Conservation (phyloP, 768 basidiomycete genomes). For the Panellus pusillus region DNA sequence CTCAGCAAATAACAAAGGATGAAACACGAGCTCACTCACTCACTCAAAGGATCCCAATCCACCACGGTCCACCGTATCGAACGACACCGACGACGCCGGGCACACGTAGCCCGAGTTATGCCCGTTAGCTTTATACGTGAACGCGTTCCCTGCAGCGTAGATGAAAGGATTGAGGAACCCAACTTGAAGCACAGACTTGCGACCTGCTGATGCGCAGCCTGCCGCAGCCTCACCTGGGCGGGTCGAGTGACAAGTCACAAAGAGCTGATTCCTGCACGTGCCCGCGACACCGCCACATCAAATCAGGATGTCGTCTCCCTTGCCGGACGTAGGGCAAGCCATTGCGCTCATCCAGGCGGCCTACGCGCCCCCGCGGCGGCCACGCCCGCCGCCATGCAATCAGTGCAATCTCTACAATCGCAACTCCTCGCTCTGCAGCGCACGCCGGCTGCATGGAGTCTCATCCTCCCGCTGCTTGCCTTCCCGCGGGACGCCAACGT, state of each 20-base stretch:
- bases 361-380: slow-evolving; percentile 38
- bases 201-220: too few species aligned
- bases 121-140: background rate
- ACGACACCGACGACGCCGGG: background rate
- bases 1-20: too few species aligned
- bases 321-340: slow-evolving; percentile 13
- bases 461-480: slow-evolving; percentile 74
- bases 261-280: too few species aligned
- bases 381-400: slow-evolving; percentile 32
- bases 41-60: too few species aligned
- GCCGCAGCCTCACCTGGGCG: too few species aligned
- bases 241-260: too few species aligned
- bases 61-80: too few species aligned
- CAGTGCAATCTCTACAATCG: slow-evolving; percentile 44
- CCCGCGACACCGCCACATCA: too few species aligned
- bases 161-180: background rate
- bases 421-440: slow-evolving; percentile 20
- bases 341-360: slow-evolving; percentile 19
- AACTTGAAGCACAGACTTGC: slow-evolving; percentile 24
- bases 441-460: slow-evolving; percentile 75
- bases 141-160: background rate
- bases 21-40: too few species aligned
- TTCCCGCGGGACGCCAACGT: slow-evolving; percentile 71
- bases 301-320: background rate
- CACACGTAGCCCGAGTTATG: slow-evolving; percentile 4